A percentile compares a stretch with the other conserved stretches of the same genome.
Conservation (phyloP, 352 stramenopile species). For the Stephanocyclus meneghinianus region DNA sequence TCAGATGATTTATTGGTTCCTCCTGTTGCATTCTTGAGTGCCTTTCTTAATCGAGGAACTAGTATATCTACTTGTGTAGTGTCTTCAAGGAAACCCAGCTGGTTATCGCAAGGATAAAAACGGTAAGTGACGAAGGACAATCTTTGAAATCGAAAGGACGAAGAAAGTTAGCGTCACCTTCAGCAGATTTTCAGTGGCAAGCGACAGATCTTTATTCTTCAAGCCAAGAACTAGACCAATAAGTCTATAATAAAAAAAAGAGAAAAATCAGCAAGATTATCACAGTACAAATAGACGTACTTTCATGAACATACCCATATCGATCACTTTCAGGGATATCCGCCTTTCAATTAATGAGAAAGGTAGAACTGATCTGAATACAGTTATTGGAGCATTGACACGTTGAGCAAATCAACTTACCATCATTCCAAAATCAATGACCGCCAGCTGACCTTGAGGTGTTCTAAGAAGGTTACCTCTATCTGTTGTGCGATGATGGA, state of each 20-base stretch:
- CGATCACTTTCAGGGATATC: constrained; percentile 77
- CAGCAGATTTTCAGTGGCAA: constrained; percentile 81
- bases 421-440: constrained; percentile 89
- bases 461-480: constrained; percentile 83
- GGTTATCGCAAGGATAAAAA: neutral
- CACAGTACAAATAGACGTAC: neutral
- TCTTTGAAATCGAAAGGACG: constrained; percentile 7
- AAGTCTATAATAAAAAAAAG: neutral
- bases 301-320: constrained; percentile 53
- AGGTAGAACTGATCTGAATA: constrained; percentile 2
- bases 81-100: constrained; percentile 80
- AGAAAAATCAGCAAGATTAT: neutral
- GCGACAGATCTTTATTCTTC: constrained; percentile 77
- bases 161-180: constrained; percentile 49
- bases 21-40: constrained; percentile 75
- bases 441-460: constrained; percentile 72
- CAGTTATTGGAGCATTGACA: neutral
- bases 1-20: constrained; percentile 78
- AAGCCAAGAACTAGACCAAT: constrained; percentile 80
- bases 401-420: constrained; percentile 20
- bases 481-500: constrained; percentile 22
- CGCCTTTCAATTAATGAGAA: constrained; percentile 16
- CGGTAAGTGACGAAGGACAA: neutral
- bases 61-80: constrained; percentile 77
- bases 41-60: constrained; percentile 67